Percentiles rank a stretch among this genome's conserved stretches.
phyloP scores from a whole-genome alignment of 768 basidiomycete genomes.

The Podaxis sp. region DNA sequence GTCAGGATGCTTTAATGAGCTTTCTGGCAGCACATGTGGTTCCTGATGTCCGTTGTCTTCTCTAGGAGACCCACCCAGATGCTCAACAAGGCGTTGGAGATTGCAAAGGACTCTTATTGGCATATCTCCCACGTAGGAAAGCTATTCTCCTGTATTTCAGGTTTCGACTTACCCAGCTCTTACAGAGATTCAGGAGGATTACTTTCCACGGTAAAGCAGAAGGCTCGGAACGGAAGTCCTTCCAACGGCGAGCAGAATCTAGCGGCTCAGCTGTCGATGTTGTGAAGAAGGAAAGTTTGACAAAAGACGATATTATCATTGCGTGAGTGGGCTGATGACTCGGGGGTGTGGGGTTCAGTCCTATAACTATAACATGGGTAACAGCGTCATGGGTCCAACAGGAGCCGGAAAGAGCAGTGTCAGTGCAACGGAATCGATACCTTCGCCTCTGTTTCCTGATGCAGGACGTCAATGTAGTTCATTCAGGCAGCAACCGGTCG shows the following conservation, averaged over 20 bases:
- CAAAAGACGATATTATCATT: slow-evolving; percentile 17
- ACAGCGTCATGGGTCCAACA: slow-evolving; percentile 25
- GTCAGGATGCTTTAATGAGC: no score
- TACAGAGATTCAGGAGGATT: not conserved
- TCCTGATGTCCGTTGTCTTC: no score
- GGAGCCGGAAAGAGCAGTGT: slow-evolving; percentile 29
- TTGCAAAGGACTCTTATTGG: no score
- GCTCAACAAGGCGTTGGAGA: no score
- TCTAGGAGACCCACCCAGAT: no score
- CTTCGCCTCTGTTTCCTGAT: not conserved
- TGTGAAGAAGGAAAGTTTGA: not conserved
- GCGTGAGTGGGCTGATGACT: slow-evolving; percentile 14
- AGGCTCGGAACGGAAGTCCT: not conserved
- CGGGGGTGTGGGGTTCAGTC: not conserved
- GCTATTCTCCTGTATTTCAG: not conserved
- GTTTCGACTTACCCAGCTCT: not conserved
- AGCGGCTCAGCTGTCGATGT: not conserved
- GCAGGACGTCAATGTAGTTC: not conserved
- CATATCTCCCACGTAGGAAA: not conserved
- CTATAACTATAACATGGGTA: not conserved
- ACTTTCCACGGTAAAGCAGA: not conserved
- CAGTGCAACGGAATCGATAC: not conserved
- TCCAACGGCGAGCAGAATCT: not conserved
- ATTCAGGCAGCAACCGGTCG: slow-evolving; percentile 16
- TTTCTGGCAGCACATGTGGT: no score